phyloP scores from a whole-genome alignment of 2,329 filamentous ascomycete genomes.

The Verticillium isaacii region DNA sequence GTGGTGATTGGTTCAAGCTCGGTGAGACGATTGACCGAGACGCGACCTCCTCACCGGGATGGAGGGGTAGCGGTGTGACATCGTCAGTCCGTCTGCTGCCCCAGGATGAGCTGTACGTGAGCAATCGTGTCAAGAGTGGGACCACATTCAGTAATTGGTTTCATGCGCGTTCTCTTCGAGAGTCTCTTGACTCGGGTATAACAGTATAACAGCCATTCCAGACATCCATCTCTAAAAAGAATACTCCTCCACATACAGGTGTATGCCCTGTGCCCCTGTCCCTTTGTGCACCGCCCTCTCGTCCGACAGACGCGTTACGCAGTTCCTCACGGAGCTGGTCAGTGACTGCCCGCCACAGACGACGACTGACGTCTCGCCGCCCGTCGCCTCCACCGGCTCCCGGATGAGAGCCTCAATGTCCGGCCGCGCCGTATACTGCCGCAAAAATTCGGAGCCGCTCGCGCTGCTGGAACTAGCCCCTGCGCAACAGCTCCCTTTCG shows the following conservation, averaged over 20 bases:
- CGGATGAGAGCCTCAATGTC: slow-evolving; percentile 49
- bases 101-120: not conserved
- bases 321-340: slow-evolving; percentile 49
- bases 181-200: not conserved
- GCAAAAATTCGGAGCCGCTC: slow-evolving; percentile 26
- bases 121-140: not conserved
- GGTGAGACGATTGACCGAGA: not conserved
- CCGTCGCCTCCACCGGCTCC: slow-evolving; percentile 49
- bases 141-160: not conserved
- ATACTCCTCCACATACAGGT: slow-evolving; percentile 57
- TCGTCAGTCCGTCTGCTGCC: not conserved
- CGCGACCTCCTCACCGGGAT: not conserved
- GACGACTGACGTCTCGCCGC: slow-evolving; percentile 56
- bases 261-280: slow-evolving; percentile 58
- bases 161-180: not conserved
- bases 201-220: not conserved
- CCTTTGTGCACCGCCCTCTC: slow-evolving; percentile 61
- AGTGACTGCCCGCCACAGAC: slow-evolving; percentile 55
- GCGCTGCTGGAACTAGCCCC: slow-evolving; percentile 11
- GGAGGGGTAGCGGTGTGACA: not conserved
- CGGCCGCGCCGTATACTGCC: slow-evolving; percentile 40
- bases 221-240: slow-evolving; percentile 32
- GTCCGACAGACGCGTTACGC: slow-evolving; percentile 51
- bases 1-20: not conserved
- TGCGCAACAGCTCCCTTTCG: not conserved